Evolutionary conservation across 108 stramenopile genomes (phyloP).

Genomic region (Cyclotella cryptica): DNA sequence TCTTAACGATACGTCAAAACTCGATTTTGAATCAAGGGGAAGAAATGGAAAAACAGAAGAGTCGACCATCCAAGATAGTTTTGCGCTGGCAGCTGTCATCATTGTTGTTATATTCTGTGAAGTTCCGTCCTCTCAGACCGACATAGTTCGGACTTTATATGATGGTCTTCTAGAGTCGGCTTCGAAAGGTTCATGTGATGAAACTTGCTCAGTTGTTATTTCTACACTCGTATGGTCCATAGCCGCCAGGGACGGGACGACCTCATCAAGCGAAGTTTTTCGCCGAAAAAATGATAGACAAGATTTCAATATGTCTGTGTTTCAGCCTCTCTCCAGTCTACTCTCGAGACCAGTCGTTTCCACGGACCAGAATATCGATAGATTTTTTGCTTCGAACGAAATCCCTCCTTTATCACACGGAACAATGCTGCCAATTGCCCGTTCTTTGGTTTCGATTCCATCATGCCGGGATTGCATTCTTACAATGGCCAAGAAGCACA

Average conservation of each 20-base stretch:
- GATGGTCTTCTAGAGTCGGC: conserved; percentile 24
- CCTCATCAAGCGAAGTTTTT: conserved; percentile 18
- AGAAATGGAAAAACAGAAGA: not conserved
- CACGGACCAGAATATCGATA: conserved; percentile 1
- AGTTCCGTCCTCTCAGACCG: conserved; percentile 41
- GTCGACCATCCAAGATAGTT: conserved; percentile 21
- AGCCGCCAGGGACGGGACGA: conserved; percentile 12
- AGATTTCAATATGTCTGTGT: conserved; percentile 10
- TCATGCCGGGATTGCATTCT: conserved; percentile 38
- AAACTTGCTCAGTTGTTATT: conserved; percentile 24
- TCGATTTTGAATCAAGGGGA: conserved; percentile 7
- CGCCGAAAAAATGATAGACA: conserved; percentile 9
- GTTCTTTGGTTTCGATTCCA: conserved; percentile 27
- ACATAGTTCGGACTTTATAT: conserved; percentile 38
- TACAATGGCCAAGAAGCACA: conserved; percentile 43
- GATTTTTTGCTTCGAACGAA: conserved; percentile 6
- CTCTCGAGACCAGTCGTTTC: conserved; percentile 31
- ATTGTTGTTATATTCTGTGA: conserved; percentile 49
- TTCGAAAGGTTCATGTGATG: conserved; percentile 6
- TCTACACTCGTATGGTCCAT: conserved; percentile 47
- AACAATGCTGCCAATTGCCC: conserved; percentile 22
- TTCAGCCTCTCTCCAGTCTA: conserved; percentile 41
- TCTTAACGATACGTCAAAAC: conserved; percentile 27
- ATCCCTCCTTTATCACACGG: conserved; percentile 28
- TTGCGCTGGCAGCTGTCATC: conserved; percentile 38